Evolutionary conservation across 352 stramenopile species (phyloP), one percentile per base, ranked within the genome.

Genomic region (Phytophthora foliorum): DNA sequence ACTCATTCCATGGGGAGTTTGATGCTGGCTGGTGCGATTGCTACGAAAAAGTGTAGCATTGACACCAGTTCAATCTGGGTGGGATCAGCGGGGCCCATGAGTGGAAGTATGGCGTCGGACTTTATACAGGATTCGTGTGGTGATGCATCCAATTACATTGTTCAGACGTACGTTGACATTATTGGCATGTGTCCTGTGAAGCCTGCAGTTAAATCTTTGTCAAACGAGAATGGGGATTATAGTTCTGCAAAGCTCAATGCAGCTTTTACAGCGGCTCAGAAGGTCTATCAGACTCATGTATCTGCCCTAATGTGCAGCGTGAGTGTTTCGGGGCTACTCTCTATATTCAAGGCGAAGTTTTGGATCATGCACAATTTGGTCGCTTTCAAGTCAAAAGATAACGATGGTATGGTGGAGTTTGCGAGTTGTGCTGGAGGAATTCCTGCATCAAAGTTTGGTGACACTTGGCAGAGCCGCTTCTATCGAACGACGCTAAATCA

Each of bases 401-500:
- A 69, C 32, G 56, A 71, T 31, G 63, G 63, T 13, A 63, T 70
- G 62, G 62, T 82, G n/a, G 66, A 72, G 52, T 74, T 66, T 31
- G 21, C 70, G 29, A 78, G 74, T 49, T 78, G 56, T 46, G 44
- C 56, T 38, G 31, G 9, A 34, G 44, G 56, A 25, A 39, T 63
- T 38, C 42, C 32, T 5, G 44, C 21, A 3, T 63, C 56, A 8
- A 38, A 57, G 17, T 63, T 63, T 11, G 55, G 55, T 0, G 9
- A 27, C 10, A 63, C 55, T 36, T 63, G 55, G 55, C 19, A 55
- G 29, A 44, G 9, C 22, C 39, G 27, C 6, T 62, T 62, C 25
- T 62, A 62, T 31, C 54, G 36, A 25, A 55, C 55, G 4, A 50
- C 34, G 4, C 46, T 89, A 32, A 89, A 86, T 50, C 76, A 89